These are phyloP conservation scores for Russula foetens DNA, from an alignment of 768 basidiomycete species.

Conservation along the genomic window DNA sequence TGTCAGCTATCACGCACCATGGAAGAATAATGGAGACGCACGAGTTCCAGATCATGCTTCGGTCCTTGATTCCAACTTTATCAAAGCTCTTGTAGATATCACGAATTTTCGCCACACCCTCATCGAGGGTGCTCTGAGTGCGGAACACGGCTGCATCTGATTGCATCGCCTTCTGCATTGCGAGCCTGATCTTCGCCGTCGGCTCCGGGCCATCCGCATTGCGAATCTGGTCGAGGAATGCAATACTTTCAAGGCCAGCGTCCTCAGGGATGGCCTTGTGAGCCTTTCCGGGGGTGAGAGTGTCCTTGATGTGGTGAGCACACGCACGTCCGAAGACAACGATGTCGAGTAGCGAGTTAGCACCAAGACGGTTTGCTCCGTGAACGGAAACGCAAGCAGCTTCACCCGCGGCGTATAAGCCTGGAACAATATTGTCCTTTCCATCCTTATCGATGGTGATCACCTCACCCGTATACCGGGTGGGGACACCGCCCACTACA, in stretches of 20 bases:
- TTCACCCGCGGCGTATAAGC: constrained; percentile 97
- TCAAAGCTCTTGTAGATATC: constrained; percentile 84
- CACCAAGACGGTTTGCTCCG: constrained; percentile 98
- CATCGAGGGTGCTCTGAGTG: constrained; percentile 84
- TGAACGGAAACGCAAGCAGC: constrained; percentile 99
- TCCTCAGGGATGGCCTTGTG: constrained; percentile 85
- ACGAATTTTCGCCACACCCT: constrained; percentile 83
- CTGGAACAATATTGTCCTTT: constrained; percentile 90
- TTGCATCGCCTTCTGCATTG: constrained; percentile 99
- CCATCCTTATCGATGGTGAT: constrained; percentile 82
- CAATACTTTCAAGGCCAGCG: constrained; percentile 76
- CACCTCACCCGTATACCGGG: constrained; percentile 96
- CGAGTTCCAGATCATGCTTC: constrained; percentile 99
- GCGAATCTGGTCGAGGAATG: constrained; percentile 84
- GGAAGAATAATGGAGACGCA: constrained; percentile 34
- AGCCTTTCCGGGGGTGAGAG: constrained; percentile 77
- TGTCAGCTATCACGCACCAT: not conserved
- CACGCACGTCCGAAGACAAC: constrained; percentile 99
- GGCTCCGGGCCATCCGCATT: constrained; percentile 73
- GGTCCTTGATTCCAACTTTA: constrained; percentile 93
- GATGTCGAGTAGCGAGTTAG: constrained; percentile 97
- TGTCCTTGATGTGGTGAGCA: constrained; percentile 95
- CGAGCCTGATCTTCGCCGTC: constrained; percentile 84
- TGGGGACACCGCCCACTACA: constrained; percentile 98
- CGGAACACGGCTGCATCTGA: constrained; percentile 96